Base-by-base conservation (phyloP, 1,284 basidiomycete genomes). In the Malassezia nana region DNA sequence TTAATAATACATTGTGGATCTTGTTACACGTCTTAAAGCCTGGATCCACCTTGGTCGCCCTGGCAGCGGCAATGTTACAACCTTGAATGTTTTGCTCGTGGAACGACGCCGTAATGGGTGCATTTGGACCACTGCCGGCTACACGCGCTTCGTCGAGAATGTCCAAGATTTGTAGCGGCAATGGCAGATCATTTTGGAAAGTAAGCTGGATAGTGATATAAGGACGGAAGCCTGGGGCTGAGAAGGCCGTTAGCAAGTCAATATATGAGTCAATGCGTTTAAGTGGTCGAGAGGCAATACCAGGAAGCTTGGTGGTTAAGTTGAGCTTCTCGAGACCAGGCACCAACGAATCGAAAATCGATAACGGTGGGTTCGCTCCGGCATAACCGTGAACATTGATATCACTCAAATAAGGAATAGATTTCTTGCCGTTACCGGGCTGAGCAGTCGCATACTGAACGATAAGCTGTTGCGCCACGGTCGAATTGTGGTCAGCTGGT, bases 401-500 rank as follows among this genome's bases (percentile, higher is more conserved):
- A 1, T n/a, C 20, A 8, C 6, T 42, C 26, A 43, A 10, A 38
- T 52, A 52, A 4, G 47, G 50, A 20, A 39, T 48, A 6, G n/a
- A 10, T 8, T 24, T 26, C 10, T 20, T 26, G 18, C 46, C 46
- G 24, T 42, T 25, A 16, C 26, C 20, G 13, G 79, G 68, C 20
- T 74, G 75, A 1, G 67, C 64, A 52, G 66, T 60, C 7, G 74
- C 50, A 58, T 75, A 76, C 45, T 50, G 56, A 22, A 56, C 47
- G 4, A 76, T 56, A 54, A 75, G 52, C 22, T 46, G 41, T 71
- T 83, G 81, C 1, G 84, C 83, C 15, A 77, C 75, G 3, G 83
- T 82, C 61, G 85, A 80, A 62, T 84, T 84, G 8, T 81, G 77
- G 69, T 84, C 75, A 7, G 76, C 76, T 0, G 85, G 84, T 59